Evolutionary conservation across 2,329 filamentous ascomycete species (phyloP).

Genomic region (Seiridium cupressi): DNA sequence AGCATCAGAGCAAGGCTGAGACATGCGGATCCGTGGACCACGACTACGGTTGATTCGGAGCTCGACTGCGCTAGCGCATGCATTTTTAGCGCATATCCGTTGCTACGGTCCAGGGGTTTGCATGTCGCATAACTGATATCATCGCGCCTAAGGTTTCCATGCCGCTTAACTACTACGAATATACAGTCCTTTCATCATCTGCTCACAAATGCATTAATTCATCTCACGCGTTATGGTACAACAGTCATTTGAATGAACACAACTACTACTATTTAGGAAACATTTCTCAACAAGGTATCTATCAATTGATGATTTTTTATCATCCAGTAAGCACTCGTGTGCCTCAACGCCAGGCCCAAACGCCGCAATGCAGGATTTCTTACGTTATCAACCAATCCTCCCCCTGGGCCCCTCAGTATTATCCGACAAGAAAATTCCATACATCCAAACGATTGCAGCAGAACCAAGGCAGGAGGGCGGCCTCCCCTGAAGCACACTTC

Average conservation of each 20-base stretch:
- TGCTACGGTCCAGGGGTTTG: neutral
- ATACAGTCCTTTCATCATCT: too few relatives aligned
- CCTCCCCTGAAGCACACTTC: neutral
- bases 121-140: neutral
- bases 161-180: too few relatives aligned
- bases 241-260: neutral
- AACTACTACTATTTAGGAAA: neutral
- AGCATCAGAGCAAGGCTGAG: neutral
- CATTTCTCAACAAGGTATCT: neutral
- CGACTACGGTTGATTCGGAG: neutral
- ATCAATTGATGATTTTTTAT: conserved; percentile 4
- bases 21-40: neutral
- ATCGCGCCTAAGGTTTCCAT: neutral
- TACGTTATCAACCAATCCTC: neutral
- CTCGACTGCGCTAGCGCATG: neutral
- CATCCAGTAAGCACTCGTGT: neutral
- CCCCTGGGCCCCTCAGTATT: neutral
- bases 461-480: neutral
- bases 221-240: neutral
- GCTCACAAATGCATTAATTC: neutral
- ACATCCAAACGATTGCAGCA: neutral
- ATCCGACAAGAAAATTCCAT: conserved; percentile 3
- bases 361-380: neutral
- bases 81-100: neutral
- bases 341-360: neutral